These are phyloP conservation scores for Priceomyces castillae DNA, from an alignment of 805 yeast genomes.

Conservation along the genomic window DNA sequence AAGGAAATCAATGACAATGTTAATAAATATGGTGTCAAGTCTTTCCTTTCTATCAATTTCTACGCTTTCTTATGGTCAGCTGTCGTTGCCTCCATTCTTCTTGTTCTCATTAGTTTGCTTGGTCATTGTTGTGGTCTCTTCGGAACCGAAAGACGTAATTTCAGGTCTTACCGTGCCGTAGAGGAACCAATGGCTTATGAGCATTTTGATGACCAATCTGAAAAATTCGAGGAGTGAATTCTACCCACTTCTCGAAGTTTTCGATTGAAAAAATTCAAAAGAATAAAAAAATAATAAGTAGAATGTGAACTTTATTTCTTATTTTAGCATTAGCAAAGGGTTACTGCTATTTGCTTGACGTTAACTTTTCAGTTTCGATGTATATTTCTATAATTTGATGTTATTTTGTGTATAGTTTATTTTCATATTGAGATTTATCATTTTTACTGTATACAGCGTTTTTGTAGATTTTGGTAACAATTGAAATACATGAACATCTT, in stretches of 20 bases:
- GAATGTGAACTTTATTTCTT: not conserved
- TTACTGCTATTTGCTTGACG: not conserved
- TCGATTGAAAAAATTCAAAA: not conserved
- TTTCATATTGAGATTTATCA: not conserved
- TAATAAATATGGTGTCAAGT: conserved; percentile 51
- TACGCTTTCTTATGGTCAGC: conserved; percentile 67
- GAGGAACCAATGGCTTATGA: conserved; percentile 24
- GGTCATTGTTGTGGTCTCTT: conserved; percentile 44
- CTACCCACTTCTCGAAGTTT: not conserved
- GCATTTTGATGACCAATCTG: conserved; percentile 12
- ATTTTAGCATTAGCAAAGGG: not conserved
- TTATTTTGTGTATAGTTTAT: not conserved
- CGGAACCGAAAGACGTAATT: conserved; percentile 28
- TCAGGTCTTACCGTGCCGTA: conserved; percentile 15
- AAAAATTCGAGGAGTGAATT: not conserved
- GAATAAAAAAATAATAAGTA: not conserved
- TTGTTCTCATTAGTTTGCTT: conserved; percentile 29
- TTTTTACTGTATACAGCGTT: not conserved
- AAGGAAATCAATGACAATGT: conserved; percentile 49
- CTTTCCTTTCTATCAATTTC: conserved; percentile 49
- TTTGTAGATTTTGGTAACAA: not conserved
- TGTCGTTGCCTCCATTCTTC: conserved; percentile 42
- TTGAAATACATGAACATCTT: not conserved
- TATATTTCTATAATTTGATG: not conserved
- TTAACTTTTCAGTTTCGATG: not conserved